Evolutionary conservation across 768 basidiomycete genomes (phyloP), one percentile per base, ranked within the genome.

Genomic region (Cantharellus anzutake): DNA sequence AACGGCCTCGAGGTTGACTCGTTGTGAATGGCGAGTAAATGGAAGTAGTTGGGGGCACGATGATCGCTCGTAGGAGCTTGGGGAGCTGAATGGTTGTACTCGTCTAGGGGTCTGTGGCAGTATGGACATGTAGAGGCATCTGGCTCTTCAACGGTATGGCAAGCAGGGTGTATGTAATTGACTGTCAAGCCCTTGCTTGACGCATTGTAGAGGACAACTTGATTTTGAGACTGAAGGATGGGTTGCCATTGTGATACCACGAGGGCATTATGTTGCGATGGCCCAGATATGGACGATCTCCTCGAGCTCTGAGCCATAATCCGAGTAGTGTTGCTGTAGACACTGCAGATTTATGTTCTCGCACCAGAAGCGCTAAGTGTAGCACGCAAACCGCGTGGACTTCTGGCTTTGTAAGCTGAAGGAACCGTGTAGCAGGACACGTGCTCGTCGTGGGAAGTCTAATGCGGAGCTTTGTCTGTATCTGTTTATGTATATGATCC

Each of bases 151-250:
- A 7, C 16, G 39, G 35, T n/a, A 41, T 58, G 50, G 37, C n/a
- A 58, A 7, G 38, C n/a, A 4, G 7, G 60, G 41, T 16, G 4
- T 14, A 5, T 41, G 48, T 44, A 16, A 58, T 62, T 50, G 60
- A 88, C 83, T 16, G 87, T 78, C 29, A 92, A 72, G 2, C 88
- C 87, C 67, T 91, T 88, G 0, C 84, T 88, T 2, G 78, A 82
- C 0, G 89, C 82, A 67, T 92, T 87, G 72, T 90, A 92, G 4
- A 91, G 75, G 14, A 92, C 89, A 41, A 91, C 82, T 66, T 90
- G 86, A 69, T 87, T 85, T 0, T 84, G 82, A n/a, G 78, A 77
- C 52, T 87, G 86, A 16, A 89, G 74, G 62, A 91, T 87, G 1
- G 86, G 82, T 59, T 78, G 83, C 87, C 87, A 90, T 11, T 11